A percentile compares a stretch with the other conserved stretches of the same genome.
phyloP scores from a whole-genome alignment of 495 filamentous ascomycete genomes.

The Bombardia bombarda region DNA sequence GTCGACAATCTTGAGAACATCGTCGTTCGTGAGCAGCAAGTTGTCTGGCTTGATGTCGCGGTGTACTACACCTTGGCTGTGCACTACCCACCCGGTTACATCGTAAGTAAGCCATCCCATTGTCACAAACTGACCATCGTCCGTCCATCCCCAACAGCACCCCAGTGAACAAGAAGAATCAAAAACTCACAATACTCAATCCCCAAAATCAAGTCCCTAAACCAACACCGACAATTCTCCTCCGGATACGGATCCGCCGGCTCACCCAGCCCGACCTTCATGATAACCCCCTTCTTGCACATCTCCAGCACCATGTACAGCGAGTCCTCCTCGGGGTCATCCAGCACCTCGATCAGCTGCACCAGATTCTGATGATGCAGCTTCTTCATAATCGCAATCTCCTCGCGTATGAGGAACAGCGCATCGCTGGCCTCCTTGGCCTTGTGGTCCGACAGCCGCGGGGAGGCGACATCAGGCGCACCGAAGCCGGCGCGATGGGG shows the following conservation, averaged over 20 bases:
- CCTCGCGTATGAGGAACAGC: conserved; percentile 83
- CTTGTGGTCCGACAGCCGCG: conserved; percentile 37
- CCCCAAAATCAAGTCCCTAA: conserved; percentile 89
- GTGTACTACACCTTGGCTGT: conserved; percentile 91
- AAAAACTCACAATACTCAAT: conserved; percentile 78
- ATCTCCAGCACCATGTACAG: conserved; percentile 98
- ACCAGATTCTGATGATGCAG: conserved; percentile 89
- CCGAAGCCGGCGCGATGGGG: conserved; percentile 37
- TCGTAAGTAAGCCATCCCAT: too few relatives aligned
- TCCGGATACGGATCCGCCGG: conserved; percentile 73
- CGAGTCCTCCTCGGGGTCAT: conserved; percentile 91
- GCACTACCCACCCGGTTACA: too few relatives aligned
- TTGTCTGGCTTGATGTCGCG: conserved; percentile 99
- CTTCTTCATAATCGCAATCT: conserved; percentile 99
- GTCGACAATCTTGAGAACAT: conserved; percentile 93
- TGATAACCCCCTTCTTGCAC: conserved; percentile 96
- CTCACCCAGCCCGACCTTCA: conserved; percentile 91
- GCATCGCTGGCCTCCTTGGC: conserved; percentile 62
- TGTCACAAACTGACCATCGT: too few relatives aligned
- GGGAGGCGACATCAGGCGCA: conserved; percentile 57
- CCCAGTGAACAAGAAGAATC: too few relatives aligned
- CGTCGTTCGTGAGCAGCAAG: conserved; percentile 78
- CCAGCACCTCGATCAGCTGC: conserved; percentile 85
- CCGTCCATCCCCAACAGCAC: too few relatives aligned
- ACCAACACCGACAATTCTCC: conserved; percentile 82